Evolutionary conservation across 768 basidiomycete genomes (phyloP).

Genomic region (Chalciporus sphaerocephalus): DNA sequence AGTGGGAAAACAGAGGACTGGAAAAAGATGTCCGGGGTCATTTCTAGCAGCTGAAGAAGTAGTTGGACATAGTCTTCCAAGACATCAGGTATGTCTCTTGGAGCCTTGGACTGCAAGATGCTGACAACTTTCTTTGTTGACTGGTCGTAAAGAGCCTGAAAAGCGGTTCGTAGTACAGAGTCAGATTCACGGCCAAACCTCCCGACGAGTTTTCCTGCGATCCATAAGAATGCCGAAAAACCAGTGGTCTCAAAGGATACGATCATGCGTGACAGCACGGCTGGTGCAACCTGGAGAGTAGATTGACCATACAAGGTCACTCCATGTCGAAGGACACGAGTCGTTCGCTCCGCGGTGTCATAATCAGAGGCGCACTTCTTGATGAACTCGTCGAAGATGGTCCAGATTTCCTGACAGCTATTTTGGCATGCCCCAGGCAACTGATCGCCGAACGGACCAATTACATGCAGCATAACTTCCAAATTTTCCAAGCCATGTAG

Average conservation of each 20-base stretch:
- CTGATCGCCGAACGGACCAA: conserved; percentile 77
- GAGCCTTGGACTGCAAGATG: conserved; percentile 62
- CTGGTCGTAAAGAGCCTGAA: conserved; percentile 67
- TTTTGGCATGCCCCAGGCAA: conserved; percentile 76
- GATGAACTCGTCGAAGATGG: conserved; percentile 76
- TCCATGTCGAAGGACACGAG: conserved; percentile 80
- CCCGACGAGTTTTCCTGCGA: conserved; percentile 79
- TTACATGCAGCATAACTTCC: conserved; percentile 84
- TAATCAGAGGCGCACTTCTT: conserved; percentile 72
- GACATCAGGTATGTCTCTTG: conserved; percentile 84
- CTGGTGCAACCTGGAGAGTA: conserved; percentile 62
- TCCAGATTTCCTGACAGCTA: conserved; percentile 78
- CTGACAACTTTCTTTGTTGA: conserved; percentile 67
- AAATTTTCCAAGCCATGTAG: conserved; percentile 87
- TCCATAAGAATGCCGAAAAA: conserved; percentile 89
- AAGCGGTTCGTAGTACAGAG: conserved; percentile 48
- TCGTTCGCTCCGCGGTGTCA: conserved; percentile 76
- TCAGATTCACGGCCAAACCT: conserved; percentile 70
- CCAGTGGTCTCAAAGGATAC: conserved; percentile 75
- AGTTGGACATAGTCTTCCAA: conserved; percentile 92
- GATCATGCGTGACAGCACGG: conserved; percentile 72
- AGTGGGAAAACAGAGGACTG: conserved; percentile 71
- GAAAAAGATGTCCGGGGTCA: conserved; percentile 74
- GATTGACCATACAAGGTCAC: conserved; percentile 73
- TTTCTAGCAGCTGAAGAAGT: conserved; percentile 61